A percentile compares a stretch with the other conserved stretches of the same genome.
Evolutionary conservation across 2,329 filamentous ascomycete species (phyloP).

Genomic region (Colletotrichum acutatum): DNA sequence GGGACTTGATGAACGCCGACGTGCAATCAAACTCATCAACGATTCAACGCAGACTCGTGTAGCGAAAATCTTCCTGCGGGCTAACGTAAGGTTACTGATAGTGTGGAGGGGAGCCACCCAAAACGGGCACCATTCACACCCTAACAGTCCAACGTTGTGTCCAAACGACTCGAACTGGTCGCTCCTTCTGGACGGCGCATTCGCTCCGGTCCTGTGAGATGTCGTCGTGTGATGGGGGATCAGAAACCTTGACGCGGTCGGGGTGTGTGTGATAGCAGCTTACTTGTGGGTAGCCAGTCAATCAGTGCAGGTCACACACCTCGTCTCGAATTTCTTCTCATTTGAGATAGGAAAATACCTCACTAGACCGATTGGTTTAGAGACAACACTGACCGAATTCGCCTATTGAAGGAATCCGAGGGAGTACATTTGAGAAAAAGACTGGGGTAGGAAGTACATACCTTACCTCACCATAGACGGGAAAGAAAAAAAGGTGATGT

Average conservation of each 20-base stretch:
- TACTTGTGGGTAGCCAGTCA: too few relatives aligned
- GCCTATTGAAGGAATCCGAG: background rate
- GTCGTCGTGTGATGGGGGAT: background rate
- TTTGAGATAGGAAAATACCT: background rate
- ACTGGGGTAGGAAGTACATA: background rate
- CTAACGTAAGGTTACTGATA: constrained; percentile 24
- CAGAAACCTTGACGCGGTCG: background rate
- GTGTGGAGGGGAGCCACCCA: constrained; percentile 1
- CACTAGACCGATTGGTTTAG: background rate
- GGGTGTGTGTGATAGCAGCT: too few relatives aligned
- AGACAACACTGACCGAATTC: background rate
- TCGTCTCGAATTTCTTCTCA: background rate
- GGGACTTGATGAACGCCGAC: background rate
- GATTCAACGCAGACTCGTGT: constrained; percentile 4
- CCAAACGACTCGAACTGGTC: background rate
- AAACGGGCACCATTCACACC: constrained; percentile 11
- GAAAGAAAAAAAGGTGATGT: constrained; percentile 9
- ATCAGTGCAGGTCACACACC: too few relatives aligned
- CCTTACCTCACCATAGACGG: background rate
- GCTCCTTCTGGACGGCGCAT: constrained; percentile 13
- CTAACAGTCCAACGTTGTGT: background rate
- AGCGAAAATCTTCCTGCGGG: background rate
- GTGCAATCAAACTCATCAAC: constrained; percentile 9
- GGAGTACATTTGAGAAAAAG: background rate
- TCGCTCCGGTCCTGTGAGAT: background rate